These are phyloP conservation scores for Talaromyces sp. DNA, from an alignment of 2,329 filamentous ascomycete genomes.

Conservation along the genomic window DNA sequence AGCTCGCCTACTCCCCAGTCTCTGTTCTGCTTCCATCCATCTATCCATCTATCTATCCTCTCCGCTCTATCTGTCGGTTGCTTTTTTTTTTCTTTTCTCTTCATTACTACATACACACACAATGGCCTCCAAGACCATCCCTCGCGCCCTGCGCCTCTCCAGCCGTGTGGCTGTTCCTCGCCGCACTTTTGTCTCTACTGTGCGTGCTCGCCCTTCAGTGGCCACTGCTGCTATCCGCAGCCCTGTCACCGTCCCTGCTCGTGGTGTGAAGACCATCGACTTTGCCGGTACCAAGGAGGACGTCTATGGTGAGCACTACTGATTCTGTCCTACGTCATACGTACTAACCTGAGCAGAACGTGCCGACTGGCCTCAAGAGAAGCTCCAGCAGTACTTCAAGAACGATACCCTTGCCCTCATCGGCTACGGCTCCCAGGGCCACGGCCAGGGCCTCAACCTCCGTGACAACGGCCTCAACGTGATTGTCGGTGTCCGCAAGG, in stretches of 20 bases:
- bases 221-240: conserved; percentile 39
- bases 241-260: conserved; percentile 47
- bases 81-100: conserved; percentile 3
- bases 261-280: conserved; percentile 98
- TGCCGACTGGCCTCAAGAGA: conserved; percentile 96
- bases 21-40: conserved; percentile 11
- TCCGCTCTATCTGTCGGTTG: not conserved
- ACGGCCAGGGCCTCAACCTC: conserved; percentile 98
- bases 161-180: conserved; percentile 43
- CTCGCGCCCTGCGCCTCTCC: conserved; percentile 56
- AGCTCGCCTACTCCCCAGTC: conserved; percentile 14
- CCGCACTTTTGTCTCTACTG: conserved; percentile 56
- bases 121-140: conserved; percentile 47
- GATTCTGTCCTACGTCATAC: not conserved
- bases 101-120: conserved; percentile 19
- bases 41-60: conserved; percentile 9
- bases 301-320: conserved; percentile 57
- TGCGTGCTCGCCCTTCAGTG: conserved; percentile 45
- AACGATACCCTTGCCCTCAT: conserved; percentile 98
- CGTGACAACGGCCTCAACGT: conserved; percentile 99
- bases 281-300: conserved; percentile 94
- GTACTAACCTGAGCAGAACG: conserved; percentile 61
- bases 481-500: conserved; percentile 97
- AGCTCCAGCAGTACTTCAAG: conserved; percentile 99
- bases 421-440: conserved; percentile 96